These are phyloP conservation scores for Skeletonema tropicum DNA, from an alignment of 108 stramenopile genomes.

Conservation along the genomic window DNA sequence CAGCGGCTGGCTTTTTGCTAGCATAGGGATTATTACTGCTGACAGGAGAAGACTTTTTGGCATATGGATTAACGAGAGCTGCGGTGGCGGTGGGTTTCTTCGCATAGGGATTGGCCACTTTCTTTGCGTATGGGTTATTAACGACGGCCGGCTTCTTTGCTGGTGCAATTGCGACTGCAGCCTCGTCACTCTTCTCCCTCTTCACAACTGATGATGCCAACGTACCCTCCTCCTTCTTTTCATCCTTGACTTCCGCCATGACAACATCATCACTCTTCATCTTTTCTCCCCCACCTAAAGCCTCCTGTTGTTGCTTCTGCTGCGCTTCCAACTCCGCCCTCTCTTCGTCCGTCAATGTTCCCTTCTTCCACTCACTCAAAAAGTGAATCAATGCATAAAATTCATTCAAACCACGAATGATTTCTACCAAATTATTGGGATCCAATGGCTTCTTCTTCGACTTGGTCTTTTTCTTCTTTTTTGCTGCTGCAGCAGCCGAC, in stretches of 20 bases:
- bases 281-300: not conserved
- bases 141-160: constrained; percentile 10
- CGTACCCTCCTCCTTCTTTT: not conserved
- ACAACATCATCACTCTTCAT: not conserved
- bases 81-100: not conserved
- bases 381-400: constrained; percentile 66
- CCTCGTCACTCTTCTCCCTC: not conserved
- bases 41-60: not conserved
- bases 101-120: constrained; percentile 46
- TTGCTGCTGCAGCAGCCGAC: not conserved
- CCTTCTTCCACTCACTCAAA: constrained; percentile 60
- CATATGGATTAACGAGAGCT: constrained; percentile 1
- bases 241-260: constrained; percentile 17
- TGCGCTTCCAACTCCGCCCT: constrained; percentile 5
- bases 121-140: constrained; percentile 50
- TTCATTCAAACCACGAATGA: constrained; percentile 58
- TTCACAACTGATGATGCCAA: not conserved
- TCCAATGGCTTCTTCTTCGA: constrained; percentile 16
- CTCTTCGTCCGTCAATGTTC: constrained; percentile 21
- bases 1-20: not conserved
- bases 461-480: not conserved
- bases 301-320: not conserved
- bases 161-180: constrained; percentile 1
- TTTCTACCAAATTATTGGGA: constrained; percentile 42
- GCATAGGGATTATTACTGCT: constrained; percentile 11